Evolutionary conservation across 108 stramenopile species (phyloP), one percentile per base, ranked within the genome.

Genomic region (Nannochloropsis oceanica): DNA sequence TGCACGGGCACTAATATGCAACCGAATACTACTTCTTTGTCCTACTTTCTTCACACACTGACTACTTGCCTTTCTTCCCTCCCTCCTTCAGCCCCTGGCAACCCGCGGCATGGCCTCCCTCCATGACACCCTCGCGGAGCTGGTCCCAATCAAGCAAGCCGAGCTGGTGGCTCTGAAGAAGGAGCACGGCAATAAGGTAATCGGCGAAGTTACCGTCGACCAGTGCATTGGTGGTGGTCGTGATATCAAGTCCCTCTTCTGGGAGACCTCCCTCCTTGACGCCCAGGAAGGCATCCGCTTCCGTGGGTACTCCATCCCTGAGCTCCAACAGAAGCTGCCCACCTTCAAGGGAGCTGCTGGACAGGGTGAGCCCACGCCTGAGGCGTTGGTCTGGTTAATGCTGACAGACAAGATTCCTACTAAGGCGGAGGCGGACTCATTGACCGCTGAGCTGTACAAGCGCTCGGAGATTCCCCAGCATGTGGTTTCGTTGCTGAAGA

Each of bases 221-320:
- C 96, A 98, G 91, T 93, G 95, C 83, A 95, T 97, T 84, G 99
- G 99, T 27, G 99, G 99, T 5, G 97, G 96, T 25, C 94, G 99
- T 82, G 94, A 95, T 43, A 96, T 99, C 85, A 98, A 98, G 91
- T 97, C 96, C 92, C 98, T 99, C 97, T 87, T 98, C 84, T 99
- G 97, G 97, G 99, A 99, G 86, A 99, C 99, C 43, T 96, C 95
- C 85, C 95, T 97, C 90, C 94, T 99, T 86, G 99, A 99, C 89
- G 91, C 99, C 13, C 94, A 96, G 43, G 99, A 99, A 91, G 99
- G 99, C 42, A 99, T 99, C 91, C 95, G 99, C 80, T 99, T 99
- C 93, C 93, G 99, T 26, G 99, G 99, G 43, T 85, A 95, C 89
- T 96, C 97, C 89, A 99, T 99, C 91, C 99, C 99, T 22, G 99